Conservation (phyloP, 495 filamentous ascomycete genomes). For the Hypoxylon perforatum region DNA sequence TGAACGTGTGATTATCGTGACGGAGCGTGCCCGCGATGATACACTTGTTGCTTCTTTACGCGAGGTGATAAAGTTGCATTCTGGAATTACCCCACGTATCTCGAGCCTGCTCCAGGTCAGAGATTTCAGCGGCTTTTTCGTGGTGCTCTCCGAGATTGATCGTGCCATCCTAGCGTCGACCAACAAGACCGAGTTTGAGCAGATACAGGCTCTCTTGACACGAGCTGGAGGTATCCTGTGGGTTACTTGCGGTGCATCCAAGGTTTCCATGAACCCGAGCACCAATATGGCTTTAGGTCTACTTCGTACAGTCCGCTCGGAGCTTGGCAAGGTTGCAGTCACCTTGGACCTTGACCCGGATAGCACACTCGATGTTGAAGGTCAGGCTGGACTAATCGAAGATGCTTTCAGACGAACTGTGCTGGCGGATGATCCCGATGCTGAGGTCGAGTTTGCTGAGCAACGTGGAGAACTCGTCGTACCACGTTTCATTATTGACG, state of each 20-base stretch:
- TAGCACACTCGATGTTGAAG: conserved; percentile 37
- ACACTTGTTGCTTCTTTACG: conserved; percentile 51
- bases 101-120: conserved; percentile 43
- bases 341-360: conserved; percentile 50
- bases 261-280: conserved; percentile 47
- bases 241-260: conserved; percentile 55
- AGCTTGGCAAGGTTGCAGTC: conserved; percentile 45
- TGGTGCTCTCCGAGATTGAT: conserved; percentile 48
- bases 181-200: conserved; percentile 39
- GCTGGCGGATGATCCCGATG: conserved; percentile 28
- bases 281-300: conserved; percentile 52
- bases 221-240: conserved; percentile 50
- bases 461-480: conserved; percentile 48
- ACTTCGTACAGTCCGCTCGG: conserved; percentile 53
- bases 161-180: conserved; percentile 44
- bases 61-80: conserved; percentile 46
- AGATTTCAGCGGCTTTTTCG: conserved; percentile 44
- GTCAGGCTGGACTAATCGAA: conserved; percentile 43
- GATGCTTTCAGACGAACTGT: conserved; percentile 46
- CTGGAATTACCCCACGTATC: conserved; percentile 32
- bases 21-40: conserved; percentile 48
- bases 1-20: conserved; percentile 51
- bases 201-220: conserved; percentile 54
- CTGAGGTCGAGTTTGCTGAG: conserved; percentile 54
- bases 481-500: conserved; percentile 52